These are phyloP conservation scores for Dichomitus squalens DNA, from an alignment of 1,284 basidiomycete genomes.

Conservation along the genomic window DNA sequence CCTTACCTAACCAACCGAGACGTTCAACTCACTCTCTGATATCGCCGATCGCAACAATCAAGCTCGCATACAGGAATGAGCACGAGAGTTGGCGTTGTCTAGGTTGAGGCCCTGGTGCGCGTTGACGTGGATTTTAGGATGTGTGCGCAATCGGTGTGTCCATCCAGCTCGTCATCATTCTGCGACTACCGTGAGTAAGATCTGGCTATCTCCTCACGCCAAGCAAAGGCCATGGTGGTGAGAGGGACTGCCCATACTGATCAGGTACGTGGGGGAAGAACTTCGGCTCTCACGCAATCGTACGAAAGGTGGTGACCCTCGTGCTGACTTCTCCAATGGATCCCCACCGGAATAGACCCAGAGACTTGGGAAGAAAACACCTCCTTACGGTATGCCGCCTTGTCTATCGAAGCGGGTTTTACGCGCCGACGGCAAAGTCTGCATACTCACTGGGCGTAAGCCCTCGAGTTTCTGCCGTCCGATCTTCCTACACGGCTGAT, in stretches of 20 bases:
- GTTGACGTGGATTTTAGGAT: no score
- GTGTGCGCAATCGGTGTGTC: neutral
- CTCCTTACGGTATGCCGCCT: conserved; percentile 16
- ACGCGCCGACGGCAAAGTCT: conserved; percentile 7
- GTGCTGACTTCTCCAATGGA: conserved; percentile 2
- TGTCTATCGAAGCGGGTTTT: conserved; percentile 7
- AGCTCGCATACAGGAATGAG: no score
- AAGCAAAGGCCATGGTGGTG: conserved; percentile 7
- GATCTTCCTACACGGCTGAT: conserved; percentile 1
- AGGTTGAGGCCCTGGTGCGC: neutral
- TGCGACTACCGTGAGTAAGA: neutral
- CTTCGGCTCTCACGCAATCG: conserved; percentile 14
- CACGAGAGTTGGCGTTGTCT: neutral
- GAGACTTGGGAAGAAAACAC: conserved; percentile 22
- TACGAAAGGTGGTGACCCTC: conserved; percentile 8
- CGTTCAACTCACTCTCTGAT: no score
- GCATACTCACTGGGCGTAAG: neutral
- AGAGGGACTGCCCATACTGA: conserved; percentile 19
- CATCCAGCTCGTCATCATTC: neutral
- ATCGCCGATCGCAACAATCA: no score
- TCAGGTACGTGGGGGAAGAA: conserved; percentile 16
- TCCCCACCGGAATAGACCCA: conserved; percentile 5
- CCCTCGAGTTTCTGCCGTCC: conserved; percentile 18
- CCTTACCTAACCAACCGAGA: no score
- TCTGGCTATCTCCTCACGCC: neutral